Evolutionary conservation across 2,329 filamentous ascomycete species (phyloP).

Genomic region (Sporothrix luriei): DNA sequence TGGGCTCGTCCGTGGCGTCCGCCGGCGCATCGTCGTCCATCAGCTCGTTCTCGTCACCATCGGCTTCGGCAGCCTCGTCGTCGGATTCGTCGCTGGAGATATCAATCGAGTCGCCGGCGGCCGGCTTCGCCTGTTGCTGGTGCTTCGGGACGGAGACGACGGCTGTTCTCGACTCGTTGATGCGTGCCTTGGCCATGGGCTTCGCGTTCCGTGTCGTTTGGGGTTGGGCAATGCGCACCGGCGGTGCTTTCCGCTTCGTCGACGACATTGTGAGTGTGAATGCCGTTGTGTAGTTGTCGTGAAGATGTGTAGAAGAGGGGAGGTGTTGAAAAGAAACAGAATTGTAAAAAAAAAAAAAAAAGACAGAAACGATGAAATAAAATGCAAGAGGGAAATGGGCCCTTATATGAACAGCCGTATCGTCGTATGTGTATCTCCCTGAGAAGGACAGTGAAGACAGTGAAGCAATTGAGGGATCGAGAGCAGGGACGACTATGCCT

Average conservation of each 20-base stretch:
- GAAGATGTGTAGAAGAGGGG: background rate
- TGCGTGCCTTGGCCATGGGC: conserved; percentile 51
- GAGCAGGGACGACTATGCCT: background rate
- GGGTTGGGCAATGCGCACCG: conserved; percentile 60
- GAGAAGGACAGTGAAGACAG: background rate
- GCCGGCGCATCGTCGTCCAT: conserved; percentile 22
- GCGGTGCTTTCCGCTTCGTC: conserved; percentile 60
- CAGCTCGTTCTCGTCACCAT: conserved; percentile 41
- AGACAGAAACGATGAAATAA: background rate
- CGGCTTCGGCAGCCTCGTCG: conserved; percentile 19
- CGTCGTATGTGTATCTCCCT: background rate
- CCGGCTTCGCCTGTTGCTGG: conserved; percentile 42
- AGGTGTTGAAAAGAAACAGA: too few species aligned
- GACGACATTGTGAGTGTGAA: conserved; percentile 49
- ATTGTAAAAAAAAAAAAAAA: too few species aligned
- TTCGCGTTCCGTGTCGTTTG: conserved; percentile 58
- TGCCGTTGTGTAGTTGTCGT: background rate
- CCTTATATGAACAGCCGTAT: background rate
- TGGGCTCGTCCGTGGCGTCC: background rate
- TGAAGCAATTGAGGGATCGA: background rate
- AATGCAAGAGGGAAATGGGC: background rate
- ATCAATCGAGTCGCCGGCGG: conserved; percentile 52
- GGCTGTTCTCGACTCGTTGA: conserved; percentile 62
- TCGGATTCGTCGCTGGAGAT: conserved; percentile 57
- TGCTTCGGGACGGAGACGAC: conserved; percentile 46